Evolutionary conservation across 305 asterid species (phyloP), one percentile per base, ranked within the genome.

Genomic region (Fraxinus angustifolia): DNA sequence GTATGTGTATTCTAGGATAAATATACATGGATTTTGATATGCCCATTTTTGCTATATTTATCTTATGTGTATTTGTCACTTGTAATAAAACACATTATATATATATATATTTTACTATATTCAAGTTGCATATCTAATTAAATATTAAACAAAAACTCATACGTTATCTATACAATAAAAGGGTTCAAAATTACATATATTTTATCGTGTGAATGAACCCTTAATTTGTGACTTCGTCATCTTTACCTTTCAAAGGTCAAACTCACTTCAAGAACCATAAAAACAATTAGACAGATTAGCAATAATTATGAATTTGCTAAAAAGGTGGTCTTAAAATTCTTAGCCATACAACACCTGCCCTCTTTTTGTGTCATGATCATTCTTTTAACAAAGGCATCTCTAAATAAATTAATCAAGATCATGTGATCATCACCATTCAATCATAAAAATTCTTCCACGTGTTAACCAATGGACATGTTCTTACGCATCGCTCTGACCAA

Each of bases 311-410:
- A 78, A 21, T 73, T 33, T 65, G 42, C 78, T 60, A 36, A 23
- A 50, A n/a, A 17, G 75, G 78, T 35, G 35, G 70, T 33, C 19
- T 65, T 48, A 65, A 70, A 70, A 60, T 35, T 60, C 80, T 33
- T 80, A 45, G 84, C 81, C 88, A 81, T 76, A 84, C 84, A 82
- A 89, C 91, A 91, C 83, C 65, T 91, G 90, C 81, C 88, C 31
- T 75, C 30, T 45, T 85, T 65, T 58, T 71, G 77, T 83, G 84
- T 60, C 86, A 80, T 83, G 28, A 65, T 81, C 79, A 79, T 67
- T 60, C 76, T 76, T 81, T 81, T 75, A 77, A 79, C 62, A 77
- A 81, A 82, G 68, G 82, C 77, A 76, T 11, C 36, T 23, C 21
- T 72, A 62, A 17, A 67, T 68, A 56, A 79, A 79, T 71, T 81